Conservation (phyloP, 257 asterid genomes). For the Orobanche coerulescens region DNA sequence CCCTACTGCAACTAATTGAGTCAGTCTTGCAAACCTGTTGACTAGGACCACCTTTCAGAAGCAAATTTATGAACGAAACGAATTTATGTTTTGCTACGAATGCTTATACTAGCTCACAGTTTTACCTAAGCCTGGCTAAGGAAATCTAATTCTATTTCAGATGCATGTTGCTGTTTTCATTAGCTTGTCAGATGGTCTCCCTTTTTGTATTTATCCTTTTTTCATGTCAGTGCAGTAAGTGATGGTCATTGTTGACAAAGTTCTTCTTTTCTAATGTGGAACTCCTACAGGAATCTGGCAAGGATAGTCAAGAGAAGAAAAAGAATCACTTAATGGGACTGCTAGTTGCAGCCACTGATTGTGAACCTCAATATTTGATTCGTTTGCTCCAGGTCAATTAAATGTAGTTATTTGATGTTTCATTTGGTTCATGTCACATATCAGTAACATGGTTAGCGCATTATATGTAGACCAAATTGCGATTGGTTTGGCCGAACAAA, state of each 20-base stretch:
- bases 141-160: background rate
- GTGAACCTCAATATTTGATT: conserved; percentile 93
- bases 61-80: too few relatives aligned
- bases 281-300: conserved; percentile 76
- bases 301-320: conserved; percentile 87
- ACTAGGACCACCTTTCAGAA: too few relatives aligned
- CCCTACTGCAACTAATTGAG: too few relatives aligned
- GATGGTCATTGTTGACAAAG: conserved; percentile 6
- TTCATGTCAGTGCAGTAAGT: conserved; percentile 10
- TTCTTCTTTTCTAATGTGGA: conserved; percentile 15
- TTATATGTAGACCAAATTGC: conserved; percentile 70
- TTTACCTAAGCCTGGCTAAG: too few relatives aligned
- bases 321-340: conserved; percentile 77
- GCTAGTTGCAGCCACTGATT: conserved; percentile 91
- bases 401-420: conserved; percentile 7
- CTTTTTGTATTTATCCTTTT: background rate
- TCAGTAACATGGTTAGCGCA: conserved; percentile 30
- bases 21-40: too few relatives aligned
- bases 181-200: background rate
- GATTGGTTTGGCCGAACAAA: conserved; percentile 89
- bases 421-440: conserved; percentile 17
- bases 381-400: conserved; percentile 83
- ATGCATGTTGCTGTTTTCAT: conserved; percentile 11
- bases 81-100: too few relatives aligned
- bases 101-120: too few relatives aligned